Base-by-base conservation (phyloP, 192 early-diverging fungal species). In the Gonapodya sp. region DNA sequence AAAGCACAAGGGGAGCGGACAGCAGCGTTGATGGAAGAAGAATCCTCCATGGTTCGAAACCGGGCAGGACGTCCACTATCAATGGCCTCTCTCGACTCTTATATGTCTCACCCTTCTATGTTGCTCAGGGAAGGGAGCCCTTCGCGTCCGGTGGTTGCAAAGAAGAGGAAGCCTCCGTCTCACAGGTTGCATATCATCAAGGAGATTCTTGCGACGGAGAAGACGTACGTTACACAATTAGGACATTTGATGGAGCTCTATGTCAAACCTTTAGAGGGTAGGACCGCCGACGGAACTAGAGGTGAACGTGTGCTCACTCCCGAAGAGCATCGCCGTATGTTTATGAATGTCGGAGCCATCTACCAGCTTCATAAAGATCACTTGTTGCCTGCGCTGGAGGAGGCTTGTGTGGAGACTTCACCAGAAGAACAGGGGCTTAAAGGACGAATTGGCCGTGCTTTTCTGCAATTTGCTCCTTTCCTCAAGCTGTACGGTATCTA, bases 401-500 rank as follows among this genome's bases (percentile, higher is more conserved):
- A 83, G 73, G 86, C 83, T 0, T 73, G 34, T 78, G 24, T 78
- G 1, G 81, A 81, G 35, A 82, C 82, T 14, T 79, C 83, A 31
- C 46, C 46, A 64, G 46, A 64, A 24, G 46, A 64, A 64, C 46
- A 64, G 8, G 81, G 82, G 24, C 34, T 84, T 80, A 80, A 82
- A 82, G 32, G 81, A 81, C 46, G 82, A 81, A 84, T 99, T 32
- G 97, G 96, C 8, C 85, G 88, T 73, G 89, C 96, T 8, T 96
- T 97, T 85, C 80, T 92, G 34, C 86, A 89, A 73, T 89, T 93
- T 81, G 90, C 93, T 34, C 90, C 93, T 0, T 94, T 91, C 81
- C 86, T 97, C 81, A 94, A 92, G 80, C 91, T 96, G 88, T 97
- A 97, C 83, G 93, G 91, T 32, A 85, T 86, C 73, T 97, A 95